Percentiles rank a stretch among this genome's conserved stretches.
Evolutionary conservation across 495 filamentous ascomycete species (phyloP).

Genomic region (Podospora pseudocomata): DNA sequence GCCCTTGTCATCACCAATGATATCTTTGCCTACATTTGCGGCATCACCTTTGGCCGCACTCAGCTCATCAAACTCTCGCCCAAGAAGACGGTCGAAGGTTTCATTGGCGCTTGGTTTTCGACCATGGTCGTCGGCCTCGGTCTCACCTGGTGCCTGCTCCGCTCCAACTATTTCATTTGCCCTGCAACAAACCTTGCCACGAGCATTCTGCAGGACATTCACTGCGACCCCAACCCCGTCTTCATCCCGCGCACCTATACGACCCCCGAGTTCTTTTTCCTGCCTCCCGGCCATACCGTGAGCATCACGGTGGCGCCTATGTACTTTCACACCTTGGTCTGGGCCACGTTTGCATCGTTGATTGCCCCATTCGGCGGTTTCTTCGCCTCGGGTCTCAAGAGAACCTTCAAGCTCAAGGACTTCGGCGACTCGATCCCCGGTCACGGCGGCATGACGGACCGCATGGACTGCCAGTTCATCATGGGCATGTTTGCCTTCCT

Average conservation of each 20-base stretch:
- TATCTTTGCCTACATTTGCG: constrained; percentile 97
- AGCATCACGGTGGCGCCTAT: constrained; percentile 74
- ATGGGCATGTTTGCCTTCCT: constrained; percentile 99
- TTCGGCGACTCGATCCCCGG: constrained; percentile 98
- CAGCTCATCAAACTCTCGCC: constrained; percentile 97
- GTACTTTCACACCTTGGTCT: constrained; percentile 88
- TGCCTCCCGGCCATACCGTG: constrained; percentile 50
- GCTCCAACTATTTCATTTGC: constrained; percentile 97
- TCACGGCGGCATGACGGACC: constrained; percentile 96
- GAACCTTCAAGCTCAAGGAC: constrained; percentile 99
- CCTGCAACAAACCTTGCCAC: constrained; percentile 94
- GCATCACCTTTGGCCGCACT: constrained; percentile 93
- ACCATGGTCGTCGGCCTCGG: constrained; percentile 80
- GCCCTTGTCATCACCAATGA: constrained; percentile 97
- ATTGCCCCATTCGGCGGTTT: constrained; percentile 99
- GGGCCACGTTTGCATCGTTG: constrained; percentile 91
- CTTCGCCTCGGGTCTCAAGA: constrained; percentile 96
- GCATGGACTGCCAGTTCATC: constrained; percentile 99
- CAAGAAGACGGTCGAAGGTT: constrained; percentile 99
- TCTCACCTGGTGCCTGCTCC: constrained; percentile 84
- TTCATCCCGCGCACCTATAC: constrained; percentile 77
- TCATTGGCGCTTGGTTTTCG: constrained; percentile 94
- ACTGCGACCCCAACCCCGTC: constrained; percentile 89
- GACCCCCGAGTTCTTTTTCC: constrained; percentile 65
- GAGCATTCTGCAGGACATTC: constrained; percentile 84